Percentiles rank a stretch among this genome's conserved stretches.
Conservation (phyloP, 257 asterid species). For the Prunella vulgaris region DNA sequence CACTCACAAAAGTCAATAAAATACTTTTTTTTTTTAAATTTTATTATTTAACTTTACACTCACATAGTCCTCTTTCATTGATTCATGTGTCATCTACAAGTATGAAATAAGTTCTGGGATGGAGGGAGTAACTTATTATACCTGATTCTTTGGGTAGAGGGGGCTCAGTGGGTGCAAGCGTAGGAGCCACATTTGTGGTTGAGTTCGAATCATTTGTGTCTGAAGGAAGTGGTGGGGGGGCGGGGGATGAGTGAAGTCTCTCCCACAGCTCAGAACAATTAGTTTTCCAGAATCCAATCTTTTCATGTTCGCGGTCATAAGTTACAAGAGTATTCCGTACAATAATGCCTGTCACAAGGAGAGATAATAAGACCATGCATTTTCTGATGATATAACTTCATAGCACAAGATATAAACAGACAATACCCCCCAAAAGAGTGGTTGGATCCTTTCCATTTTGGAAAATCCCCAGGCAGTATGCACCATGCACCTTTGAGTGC, state of each 20-base stretch:
- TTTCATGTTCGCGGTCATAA: constrained; percentile 91
- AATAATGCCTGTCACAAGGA: constrained; percentile 58
- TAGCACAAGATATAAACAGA: constrained; percentile 18
- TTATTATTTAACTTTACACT: too few relatives aligned
- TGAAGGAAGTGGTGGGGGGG: constrained; percentile 51
- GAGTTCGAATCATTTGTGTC: constrained; percentile 33
- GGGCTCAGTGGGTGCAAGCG: constrained; percentile 52
- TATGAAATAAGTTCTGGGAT: too few relatives aligned
- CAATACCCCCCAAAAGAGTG: constrained; percentile 92
- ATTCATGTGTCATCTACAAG: too few relatives aligned
- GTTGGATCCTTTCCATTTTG: constrained; percentile 99
- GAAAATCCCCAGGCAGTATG: constrained; percentile 96
- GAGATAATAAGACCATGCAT: constrained; percentile 3
- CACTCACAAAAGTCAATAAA: too few relatives aligned
- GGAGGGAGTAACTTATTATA: constrained; percentile 28
- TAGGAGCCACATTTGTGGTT: constrained; percentile 41
- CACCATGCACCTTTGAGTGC: constrained; percentile 95
- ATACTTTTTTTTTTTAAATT: too few relatives aligned
- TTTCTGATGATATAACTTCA: background rate
- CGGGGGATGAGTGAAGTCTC: constrained; percentile 55
- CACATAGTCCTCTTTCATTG: too few relatives aligned
- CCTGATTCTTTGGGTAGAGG: constrained; percentile 48
- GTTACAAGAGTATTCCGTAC: constrained; percentile 97
- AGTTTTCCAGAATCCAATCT: constrained; percentile 94
- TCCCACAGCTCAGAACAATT: constrained; percentile 95